Percentiles rank a stretch among this genome's conserved stretches.
Evolutionary conservation across 129 eudicot species (phyloP).

Genomic region (Centella asiatica): DNA sequence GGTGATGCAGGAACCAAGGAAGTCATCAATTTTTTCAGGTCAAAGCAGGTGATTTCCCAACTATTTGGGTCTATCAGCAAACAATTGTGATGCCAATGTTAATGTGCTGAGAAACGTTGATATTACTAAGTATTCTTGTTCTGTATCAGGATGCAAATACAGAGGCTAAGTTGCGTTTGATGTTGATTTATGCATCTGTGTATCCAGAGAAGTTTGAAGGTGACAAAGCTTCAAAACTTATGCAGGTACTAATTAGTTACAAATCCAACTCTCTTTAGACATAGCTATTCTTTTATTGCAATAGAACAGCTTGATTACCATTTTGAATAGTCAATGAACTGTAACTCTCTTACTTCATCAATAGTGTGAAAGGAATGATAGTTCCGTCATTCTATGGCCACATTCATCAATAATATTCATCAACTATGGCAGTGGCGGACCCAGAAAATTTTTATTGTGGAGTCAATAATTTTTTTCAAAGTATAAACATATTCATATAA

Average conservation of each 20-base stretch:
- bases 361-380: neutral
- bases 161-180: conserved; percentile 64
- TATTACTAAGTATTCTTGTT: conserved; percentile 12
- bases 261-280: too few relatives aligned
- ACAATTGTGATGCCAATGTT: conserved; percentile 9
- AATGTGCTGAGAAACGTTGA: neutral
- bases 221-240: conserved; percentile 65
- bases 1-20: conserved; percentile 98
- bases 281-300: neutral
- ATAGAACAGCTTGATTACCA: neutral
- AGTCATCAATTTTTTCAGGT: conserved; percentile 50
- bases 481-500: too few relatives aligned
- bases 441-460: too few relatives aligned
- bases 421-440: too few relatives aligned
- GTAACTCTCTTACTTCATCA: neutral
- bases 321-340: neutral
- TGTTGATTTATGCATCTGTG: conserved; percentile 83
- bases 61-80: conserved; percentile 10
- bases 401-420: too few relatives aligned
- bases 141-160: conserved; percentile 37
- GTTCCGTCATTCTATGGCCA: too few relatives aligned
- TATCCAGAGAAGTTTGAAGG: conserved; percentile 90
- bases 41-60: conserved; percentile 49
- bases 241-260: conserved; percentile 63
- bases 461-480: too few relatives aligned